These are phyloP conservation scores for Arthroderma uncinatum DNA, from an alignment of 2,329 filamentous ascomycete genomes.

Conservation along the genomic window DNA sequence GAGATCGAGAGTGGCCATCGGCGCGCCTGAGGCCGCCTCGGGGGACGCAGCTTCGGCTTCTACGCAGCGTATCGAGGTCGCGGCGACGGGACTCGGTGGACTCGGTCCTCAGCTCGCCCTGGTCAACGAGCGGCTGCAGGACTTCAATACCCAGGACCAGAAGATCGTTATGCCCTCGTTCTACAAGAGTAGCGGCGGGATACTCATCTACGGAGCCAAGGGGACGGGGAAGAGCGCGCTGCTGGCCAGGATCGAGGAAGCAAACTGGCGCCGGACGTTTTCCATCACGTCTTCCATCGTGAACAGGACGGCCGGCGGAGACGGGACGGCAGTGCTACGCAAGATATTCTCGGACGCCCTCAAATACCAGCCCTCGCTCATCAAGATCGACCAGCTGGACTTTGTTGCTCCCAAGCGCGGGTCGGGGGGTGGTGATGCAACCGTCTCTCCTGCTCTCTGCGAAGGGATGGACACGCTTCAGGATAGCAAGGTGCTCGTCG, in stretches of 20 bases:
- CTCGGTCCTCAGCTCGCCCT: constrained; percentile 51
- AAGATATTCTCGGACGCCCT: constrained; percentile 60
- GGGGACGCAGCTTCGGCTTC: constrained; percentile 3
- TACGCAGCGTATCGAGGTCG: constrained; percentile 22
- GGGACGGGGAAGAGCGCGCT: constrained; percentile 79
- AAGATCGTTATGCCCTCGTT: constrained; percentile 31
- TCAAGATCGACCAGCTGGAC: constrained; percentile 70
- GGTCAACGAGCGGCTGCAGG: constrained; percentile 55
- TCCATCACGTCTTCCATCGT: constrained; percentile 29
- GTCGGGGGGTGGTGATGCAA: constrained; percentile 30
- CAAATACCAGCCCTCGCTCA: constrained; percentile 59
- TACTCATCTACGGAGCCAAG: constrained; percentile 67
- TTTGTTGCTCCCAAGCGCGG: constrained; percentile 51
- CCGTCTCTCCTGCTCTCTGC: constrained; percentile 32
- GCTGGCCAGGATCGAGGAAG: constrained; percentile 54
- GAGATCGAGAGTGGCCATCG: constrained; percentile 25
- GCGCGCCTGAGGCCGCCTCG: constrained; percentile 17
- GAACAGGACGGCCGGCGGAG: constrained; percentile 28
- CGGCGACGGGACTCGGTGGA: constrained; percentile 51
- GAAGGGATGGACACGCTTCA: constrained; percentile 29
- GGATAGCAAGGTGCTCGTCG: constrained; percentile 53
- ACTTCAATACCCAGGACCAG: constrained; percentile 37
- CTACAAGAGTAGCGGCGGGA: constrained; percentile 41
- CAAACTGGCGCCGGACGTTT: constrained; percentile 60
- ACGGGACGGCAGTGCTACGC: constrained; percentile 46